These are phyloP conservation scores for Ophiostoma novo-ulmi DNA, from an alignment of 2,329 filamentous ascomycete species.

Conservation along the genomic window DNA sequence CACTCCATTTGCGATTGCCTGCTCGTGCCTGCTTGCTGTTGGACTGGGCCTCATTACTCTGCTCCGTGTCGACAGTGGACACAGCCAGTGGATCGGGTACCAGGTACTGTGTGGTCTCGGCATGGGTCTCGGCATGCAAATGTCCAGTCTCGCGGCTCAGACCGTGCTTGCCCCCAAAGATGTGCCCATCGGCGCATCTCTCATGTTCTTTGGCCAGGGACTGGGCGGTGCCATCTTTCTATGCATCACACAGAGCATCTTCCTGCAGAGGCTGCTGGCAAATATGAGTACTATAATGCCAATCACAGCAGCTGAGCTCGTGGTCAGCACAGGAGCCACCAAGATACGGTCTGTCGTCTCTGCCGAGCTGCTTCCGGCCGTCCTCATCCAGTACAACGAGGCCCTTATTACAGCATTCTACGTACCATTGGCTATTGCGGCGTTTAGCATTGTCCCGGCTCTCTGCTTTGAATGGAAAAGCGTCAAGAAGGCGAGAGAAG, in stretches of 20 bases:
- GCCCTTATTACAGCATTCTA: constrained; percentile 54
- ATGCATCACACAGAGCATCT: constrained; percentile 43
- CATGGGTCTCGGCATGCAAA: constrained; percentile 43
- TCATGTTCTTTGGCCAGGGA: constrained; percentile 44
- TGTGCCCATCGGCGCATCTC: constrained; percentile 40
- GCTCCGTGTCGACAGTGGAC: constrained; percentile 31
- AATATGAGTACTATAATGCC: constrained; percentile 27
- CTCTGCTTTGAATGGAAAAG: constrained; percentile 54
- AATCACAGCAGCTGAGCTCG: neutral
- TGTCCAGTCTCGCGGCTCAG: constrained; percentile 43
- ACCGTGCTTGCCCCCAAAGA: constrained; percentile 41
- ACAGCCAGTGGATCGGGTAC: constrained; percentile 38
- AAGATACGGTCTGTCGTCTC: constrained; percentile 12
- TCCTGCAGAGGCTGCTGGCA: constrained; percentile 37
- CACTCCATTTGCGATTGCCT: constrained; percentile 42
- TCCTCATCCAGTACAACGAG: constrained; percentile 49
- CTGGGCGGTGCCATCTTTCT: constrained; percentile 45
- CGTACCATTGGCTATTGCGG: constrained; percentile 50
- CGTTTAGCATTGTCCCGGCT: constrained; percentile 49
- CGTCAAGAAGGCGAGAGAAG: constrained; percentile 31
- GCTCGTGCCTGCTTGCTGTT: constrained; percentile 33
- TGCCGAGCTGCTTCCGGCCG: constrained; percentile 24
- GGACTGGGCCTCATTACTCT: neutral
- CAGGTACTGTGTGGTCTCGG: constrained; percentile 44
- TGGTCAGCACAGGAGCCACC: constrained; percentile 19